These are phyloP conservation scores for Barnettozyma populi DNA, from an alignment of 805 yeast genomes.

Conservation along the genomic window DNA sequence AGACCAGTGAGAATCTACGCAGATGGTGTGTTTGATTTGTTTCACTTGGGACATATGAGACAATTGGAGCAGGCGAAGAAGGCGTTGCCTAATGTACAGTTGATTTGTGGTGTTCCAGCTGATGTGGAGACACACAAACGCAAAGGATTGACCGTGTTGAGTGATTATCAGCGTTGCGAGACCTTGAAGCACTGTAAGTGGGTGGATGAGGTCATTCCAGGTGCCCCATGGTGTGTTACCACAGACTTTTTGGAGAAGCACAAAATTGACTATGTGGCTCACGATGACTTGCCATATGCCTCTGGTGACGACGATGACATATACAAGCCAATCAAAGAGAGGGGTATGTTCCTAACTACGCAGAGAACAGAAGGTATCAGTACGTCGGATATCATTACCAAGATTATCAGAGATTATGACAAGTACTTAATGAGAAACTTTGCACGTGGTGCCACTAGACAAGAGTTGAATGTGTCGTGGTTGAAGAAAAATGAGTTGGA, in stretches of 20 bases:
- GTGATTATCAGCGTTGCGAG: constrained; percentile 84
- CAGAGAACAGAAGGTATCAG: constrained; percentile 97
- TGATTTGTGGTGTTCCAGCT: constrained; percentile 89
- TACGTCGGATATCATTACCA: constrained; percentile 93
- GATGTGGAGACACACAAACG: constrained; percentile 87
- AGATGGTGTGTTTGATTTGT: constrained; percentile 95
- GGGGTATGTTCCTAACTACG: constrained; percentile 87
- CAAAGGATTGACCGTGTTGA: constrained; percentile 88
- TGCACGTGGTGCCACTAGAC: constrained; percentile 95
- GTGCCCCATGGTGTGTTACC: constrained; percentile 95
- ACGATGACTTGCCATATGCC: constrained; percentile 94
- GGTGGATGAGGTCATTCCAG: constrained; percentile 95
- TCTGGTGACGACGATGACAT: constrained; percentile 87
- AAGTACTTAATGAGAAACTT: constrained; percentile 94
- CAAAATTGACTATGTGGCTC: constrained; percentile 92
- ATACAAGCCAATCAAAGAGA: constrained; percentile 84
- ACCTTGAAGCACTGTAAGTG: constrained; percentile 90
- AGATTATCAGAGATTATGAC: constrained; percentile 92
- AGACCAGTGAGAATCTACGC: constrained; percentile 93
- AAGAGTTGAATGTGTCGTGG: constrained; percentile 96
- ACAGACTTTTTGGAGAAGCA: constrained; percentile 75
- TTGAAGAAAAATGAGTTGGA: constrained; percentile 94
- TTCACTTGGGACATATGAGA: constrained; percentile 96
- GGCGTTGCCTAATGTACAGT: constrained; percentile 73
- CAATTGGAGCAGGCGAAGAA: constrained; percentile 96